phyloP scores from a whole-genome alignment of 169 alveolate genomes.

The Cryptosporidium viatorum region DNA sequence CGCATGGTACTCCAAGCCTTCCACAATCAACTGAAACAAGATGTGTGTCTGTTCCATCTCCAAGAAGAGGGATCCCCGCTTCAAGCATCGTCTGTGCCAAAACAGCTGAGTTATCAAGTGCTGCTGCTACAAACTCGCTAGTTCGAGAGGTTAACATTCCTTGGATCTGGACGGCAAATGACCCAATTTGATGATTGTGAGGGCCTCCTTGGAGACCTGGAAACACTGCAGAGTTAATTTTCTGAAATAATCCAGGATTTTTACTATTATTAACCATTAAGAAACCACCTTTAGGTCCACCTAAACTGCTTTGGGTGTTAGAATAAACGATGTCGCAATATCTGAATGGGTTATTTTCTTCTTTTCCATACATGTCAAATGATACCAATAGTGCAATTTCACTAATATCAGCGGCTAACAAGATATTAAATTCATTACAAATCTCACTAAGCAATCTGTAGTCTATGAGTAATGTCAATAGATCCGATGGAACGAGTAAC shows the following conservation, averaged over 20 bases:
- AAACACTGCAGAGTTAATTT: constrained; percentile 94
- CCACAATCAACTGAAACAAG: constrained; percentile 79
- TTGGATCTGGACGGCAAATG: constrained; percentile 83
- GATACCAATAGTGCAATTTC: constrained; percentile 85
- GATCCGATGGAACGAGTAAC: constrained; percentile 82
- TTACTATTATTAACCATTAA: constrained; percentile 46
- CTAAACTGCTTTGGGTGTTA: constrained; percentile 87
- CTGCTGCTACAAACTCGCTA: constrained; percentile 77
- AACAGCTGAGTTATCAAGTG: constrained; percentile 74
- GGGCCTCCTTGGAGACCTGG: constrained; percentile 98
- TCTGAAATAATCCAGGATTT: constrained; percentile 82
- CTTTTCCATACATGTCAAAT: constrained; percentile 71
- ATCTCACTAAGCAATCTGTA: constrained; percentile 80
- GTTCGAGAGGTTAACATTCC: constrained; percentile 78
- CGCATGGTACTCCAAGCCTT: constrained; percentile 4
- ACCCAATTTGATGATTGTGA: constrained; percentile 88
- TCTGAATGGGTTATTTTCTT: constrained; percentile 42
- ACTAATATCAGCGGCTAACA: constrained; percentile 85
- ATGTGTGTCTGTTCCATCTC: constrained; percentile 87
- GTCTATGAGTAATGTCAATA: constrained; percentile 78
- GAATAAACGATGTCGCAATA: constrained; percentile 86
- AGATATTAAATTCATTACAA: constrained; percentile 82
- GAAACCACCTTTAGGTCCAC: constrained; percentile 87
- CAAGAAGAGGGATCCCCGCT: constrained; percentile 77
- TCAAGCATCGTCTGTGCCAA: constrained; percentile 74